phyloP scores from a whole-genome alignment of 179 eudicot species.

The Monotropa hypopitys region DNA sequence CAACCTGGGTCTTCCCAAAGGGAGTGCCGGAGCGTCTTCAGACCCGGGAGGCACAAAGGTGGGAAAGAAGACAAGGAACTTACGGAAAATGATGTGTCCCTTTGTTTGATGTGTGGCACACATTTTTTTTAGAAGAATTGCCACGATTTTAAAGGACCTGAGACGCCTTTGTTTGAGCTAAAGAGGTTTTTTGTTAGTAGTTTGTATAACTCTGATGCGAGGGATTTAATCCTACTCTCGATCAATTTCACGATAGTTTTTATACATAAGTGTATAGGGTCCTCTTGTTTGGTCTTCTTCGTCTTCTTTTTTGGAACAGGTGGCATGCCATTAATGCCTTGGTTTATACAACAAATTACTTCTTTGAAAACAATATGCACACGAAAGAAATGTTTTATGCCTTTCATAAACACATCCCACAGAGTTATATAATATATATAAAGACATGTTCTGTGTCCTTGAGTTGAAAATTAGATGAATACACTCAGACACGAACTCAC shows the following conservation, averaged over 20 bases:
- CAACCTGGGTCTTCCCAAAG: background rate
- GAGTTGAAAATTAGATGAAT: background rate
- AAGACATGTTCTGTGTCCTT: background rate
- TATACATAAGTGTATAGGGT: background rate
- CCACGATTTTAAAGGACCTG: background rate
- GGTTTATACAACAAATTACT: background rate
- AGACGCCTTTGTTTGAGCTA: background rate
- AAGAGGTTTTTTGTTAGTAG: background rate
- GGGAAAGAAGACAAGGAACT: background rate
- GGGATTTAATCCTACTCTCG: background rate
- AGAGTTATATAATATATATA: background rate
- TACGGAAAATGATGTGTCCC: background rate
- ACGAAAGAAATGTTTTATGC: background rate
- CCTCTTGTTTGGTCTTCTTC: background rate
- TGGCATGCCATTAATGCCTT: background rate
- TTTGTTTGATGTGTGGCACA: background rate
- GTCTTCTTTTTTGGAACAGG: background rate
- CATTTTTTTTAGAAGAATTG: background rate
- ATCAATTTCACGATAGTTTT: background rate
- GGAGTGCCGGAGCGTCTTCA: background rate
- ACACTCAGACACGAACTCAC: background rate
- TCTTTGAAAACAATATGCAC: background rate
- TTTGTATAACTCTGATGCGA: background rate
- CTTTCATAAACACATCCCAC: background rate
- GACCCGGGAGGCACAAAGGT: background rate